Percentiles rank a stretch among this genome's conserved stretches.
These are phyloP conservation scores for Suillus clintonianus DNA, from an alignment of 768 basidiomycete genomes.

Conservation along the genomic window DNA sequence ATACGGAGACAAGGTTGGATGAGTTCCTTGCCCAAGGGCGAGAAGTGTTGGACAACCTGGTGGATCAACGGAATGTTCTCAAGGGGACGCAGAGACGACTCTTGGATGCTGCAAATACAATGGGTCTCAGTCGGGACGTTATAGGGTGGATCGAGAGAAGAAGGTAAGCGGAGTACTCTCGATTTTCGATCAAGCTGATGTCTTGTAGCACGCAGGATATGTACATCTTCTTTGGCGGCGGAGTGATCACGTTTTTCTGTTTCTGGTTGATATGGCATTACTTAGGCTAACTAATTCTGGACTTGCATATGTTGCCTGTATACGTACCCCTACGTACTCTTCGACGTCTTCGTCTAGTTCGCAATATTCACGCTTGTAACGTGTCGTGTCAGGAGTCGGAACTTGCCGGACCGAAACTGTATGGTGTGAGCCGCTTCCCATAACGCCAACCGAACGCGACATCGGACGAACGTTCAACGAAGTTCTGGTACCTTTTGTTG, in stretches of 20 bases:
- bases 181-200: conserved; percentile 7
- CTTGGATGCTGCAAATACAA: conserved; percentile 88
- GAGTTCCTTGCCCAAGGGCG: conserved; percentile 91
- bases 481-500: not conserved
- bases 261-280: conserved; percentile 94
- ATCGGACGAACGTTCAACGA: not conserved
- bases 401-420: not conserved
- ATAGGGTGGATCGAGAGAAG: conserved; percentile 97
- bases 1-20: conserved; percentile 80
- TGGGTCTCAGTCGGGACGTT: conserved; percentile 91
- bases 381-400: not conserved
- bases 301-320: conserved; percentile 1
- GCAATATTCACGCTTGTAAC: not conserved
- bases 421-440: not conserved
- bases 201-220: conserved; percentile 83
- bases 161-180: conserved; percentile 52
- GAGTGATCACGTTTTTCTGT: conserved; percentile 85
- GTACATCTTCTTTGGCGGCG: conserved; percentile 89
- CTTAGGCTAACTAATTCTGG: conserved; percentile 47
- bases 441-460: not conserved
- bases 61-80: conserved; percentile 89
- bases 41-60: conserved; percentile 87
- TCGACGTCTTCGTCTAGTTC: not conserved
- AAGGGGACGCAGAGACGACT: conserved; percentile 92
- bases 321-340: not conserved